These are phyloP conservation scores for Clavispora vitiphila DNA, from an alignment of 805 yeast species.

Conservation along the genomic window DNA sequence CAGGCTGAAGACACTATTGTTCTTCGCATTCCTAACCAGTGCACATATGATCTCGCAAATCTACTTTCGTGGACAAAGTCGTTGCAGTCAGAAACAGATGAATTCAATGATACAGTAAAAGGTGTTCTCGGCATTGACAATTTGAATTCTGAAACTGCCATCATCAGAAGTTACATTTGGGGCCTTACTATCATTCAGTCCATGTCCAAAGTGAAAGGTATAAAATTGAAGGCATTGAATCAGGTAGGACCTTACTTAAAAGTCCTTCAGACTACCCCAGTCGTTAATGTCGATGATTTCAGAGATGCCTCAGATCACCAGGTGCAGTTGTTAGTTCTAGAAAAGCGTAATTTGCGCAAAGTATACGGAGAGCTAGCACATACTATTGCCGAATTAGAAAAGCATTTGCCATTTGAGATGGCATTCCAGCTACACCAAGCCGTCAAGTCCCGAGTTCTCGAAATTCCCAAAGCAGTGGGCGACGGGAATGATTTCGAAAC, in stretches of 20 bases:
- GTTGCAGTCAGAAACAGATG: constrained; percentile 3
- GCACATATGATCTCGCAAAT: constrained; percentile 6
- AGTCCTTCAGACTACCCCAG: constrained; percentile 8
- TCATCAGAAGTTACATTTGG: constrained; percentile 14
- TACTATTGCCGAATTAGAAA: background rate
- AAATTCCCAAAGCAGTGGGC: constrained; percentile 48
- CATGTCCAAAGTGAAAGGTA: background rate
- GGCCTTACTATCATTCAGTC: constrained; percentile 4
- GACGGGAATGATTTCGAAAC: constrained; percentile 37
- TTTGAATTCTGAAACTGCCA: constrained; percentile 10
- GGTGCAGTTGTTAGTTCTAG: constrained; percentile 2
- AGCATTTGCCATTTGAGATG: constrained; percentile 15
- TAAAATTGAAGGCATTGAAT: background rate
- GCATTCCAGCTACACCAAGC: constrained; percentile 37
- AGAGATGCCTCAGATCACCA: constrained; percentile 2
- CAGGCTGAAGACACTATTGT: constrained; percentile 5
- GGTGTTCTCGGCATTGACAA: constrained; percentile 4
- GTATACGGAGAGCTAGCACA: constrained; percentile 1
- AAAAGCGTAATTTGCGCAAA: constrained; percentile 4
- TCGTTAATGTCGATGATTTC: constrained; percentile 5
- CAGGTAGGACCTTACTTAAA: constrained; percentile 8
- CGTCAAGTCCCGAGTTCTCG: constrained; percentile 55
- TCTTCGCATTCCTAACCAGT: constrained; percentile 8
- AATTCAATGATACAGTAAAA: constrained; percentile 3
- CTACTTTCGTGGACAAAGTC: constrained; percentile 4